Evolutionary conservation across 23 red algal genomes (phyloP).

Genomic region (Gracilaria domingensis): DNA sequence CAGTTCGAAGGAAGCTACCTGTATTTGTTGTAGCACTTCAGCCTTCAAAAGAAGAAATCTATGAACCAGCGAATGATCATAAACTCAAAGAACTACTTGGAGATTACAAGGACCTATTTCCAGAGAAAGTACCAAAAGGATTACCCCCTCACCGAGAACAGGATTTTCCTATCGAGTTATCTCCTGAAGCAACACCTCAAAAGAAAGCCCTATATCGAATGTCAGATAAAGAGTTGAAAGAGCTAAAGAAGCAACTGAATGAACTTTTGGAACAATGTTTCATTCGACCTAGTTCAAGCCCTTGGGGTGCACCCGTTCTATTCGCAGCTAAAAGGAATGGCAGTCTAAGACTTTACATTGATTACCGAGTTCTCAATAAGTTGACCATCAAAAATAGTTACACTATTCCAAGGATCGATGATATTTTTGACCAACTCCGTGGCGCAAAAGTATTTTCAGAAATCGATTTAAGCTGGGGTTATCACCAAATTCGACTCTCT

Average conservation of each 20-base stretch:
- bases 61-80: not conserved
- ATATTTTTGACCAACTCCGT: slow-evolving; percentile 30
- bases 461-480: slow-evolving; percentile 23
- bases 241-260: no score
- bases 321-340: slow-evolving; percentile 43
- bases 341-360: not conserved
- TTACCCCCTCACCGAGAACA: slow-evolving; percentile 23
- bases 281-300: slow-evolving; percentile 36
- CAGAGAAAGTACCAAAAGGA: slow-evolving; percentile 24
- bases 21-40: no score
- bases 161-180: slow-evolving; percentile 21
- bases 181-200: not conserved
- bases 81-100: not conserved
- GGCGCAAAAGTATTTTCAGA: slow-evolving; percentile 5
- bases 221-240: slow-evolving; percentile 36
- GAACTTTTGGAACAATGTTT: slow-evolving; percentile 2
- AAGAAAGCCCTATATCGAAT: slow-evolving; percentile 21
- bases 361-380: slow-evolving; percentile 7
- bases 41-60: not conserved
- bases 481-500: slow-evolving; percentile 21
- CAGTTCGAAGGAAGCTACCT: no score
- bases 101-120: slow-evolving; percentile 28
- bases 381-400: slow-evolving; percentile 22
- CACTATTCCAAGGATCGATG: slow-evolving; percentile 9
- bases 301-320: slow-evolving; percentile 24